Evolutionary conservation across 2,329 filamentous ascomycete species (phyloP).

Genomic region (Trichoderma afroharzianum): DNA sequence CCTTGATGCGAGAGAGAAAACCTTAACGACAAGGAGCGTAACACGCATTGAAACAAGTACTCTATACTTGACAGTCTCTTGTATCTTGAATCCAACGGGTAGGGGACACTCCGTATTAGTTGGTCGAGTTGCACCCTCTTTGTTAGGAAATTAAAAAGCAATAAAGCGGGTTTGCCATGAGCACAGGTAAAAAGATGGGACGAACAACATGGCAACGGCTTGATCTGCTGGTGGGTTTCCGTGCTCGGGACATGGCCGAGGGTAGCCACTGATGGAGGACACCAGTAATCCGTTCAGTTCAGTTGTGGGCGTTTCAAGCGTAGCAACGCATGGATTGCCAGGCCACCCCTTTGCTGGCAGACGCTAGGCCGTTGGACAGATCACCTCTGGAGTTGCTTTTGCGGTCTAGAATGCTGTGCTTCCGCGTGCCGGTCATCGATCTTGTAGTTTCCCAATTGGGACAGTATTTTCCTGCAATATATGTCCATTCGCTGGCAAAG

Average conservation of each 20-base stretch:
- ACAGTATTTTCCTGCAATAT: neutral
- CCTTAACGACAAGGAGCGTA: neutral
- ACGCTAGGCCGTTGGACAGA: neutral
- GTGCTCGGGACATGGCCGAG: conserved; percentile 4
- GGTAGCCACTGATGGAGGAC: neutral
- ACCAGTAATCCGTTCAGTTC: neutral
- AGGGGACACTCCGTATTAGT: neutral
- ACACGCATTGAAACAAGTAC: neutral
- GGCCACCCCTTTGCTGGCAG: neutral
- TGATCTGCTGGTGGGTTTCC: neutral
- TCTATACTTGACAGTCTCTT: neutral
- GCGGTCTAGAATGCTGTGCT: neutral
- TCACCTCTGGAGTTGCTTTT: neutral
- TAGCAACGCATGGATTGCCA: neutral
- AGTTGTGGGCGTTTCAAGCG: neutral
- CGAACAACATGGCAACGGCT: neutral
- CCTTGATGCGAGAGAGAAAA: neutral
- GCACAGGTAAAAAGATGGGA: neutral
- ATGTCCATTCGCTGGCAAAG: neutral
- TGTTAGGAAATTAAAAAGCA: neutral
- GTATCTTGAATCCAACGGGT: neutral
- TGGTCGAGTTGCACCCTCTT: neutral
- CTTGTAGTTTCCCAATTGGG: neutral
- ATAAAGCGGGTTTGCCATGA: neutral
- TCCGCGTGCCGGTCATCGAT: neutral